These are phyloP conservation scores for Fusarium neocosmosporiellum DNA, from an alignment of 2,329 filamentous ascomycete genomes.

Conservation along the genomic window DNA sequence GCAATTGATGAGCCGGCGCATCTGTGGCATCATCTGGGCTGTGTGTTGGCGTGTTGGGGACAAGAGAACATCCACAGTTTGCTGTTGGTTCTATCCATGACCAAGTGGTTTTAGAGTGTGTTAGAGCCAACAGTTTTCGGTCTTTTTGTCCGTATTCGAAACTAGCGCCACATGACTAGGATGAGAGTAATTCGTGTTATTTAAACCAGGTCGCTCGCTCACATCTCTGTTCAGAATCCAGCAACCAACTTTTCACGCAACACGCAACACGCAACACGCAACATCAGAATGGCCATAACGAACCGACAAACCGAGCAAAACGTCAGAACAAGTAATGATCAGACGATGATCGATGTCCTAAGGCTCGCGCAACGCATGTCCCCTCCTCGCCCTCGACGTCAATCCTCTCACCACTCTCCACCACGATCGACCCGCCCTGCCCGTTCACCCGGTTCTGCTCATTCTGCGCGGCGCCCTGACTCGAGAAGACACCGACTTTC, in stretches of 20 bases:
- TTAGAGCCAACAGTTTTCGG: not conserved
- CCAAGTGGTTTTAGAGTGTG: not conserved
- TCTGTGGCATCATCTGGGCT: too few species aligned
- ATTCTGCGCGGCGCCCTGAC: too few species aligned
- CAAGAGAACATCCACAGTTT: not conserved
- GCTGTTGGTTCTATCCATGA: not conserved
- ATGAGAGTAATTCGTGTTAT: not conserved
- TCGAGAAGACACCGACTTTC: too few species aligned
- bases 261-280: not conserved
- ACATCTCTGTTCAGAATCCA: not conserved
- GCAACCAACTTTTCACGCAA: not conserved
- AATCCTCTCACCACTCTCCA: not conserved
- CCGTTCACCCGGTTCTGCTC: too few species aligned
- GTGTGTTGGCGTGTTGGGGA: not conserved
- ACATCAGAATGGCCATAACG: not conserved
- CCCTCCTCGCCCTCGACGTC: too few species aligned
- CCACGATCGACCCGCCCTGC: too few species aligned
- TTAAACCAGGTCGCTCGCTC: not conserved
- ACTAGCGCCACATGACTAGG: not conserved
- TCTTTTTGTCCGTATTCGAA: not conserved
- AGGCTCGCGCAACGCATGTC: not conserved
- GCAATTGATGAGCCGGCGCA: too few species aligned
- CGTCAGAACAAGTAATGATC: not conserved
- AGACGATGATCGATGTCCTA: not conserved
- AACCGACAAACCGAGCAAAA: not conserved